These are phyloP conservation scores for Orbilia brochopaga DNA, from an alignment of 2,329 filamentous ascomycete species.

Conservation along the genomic window DNA sequence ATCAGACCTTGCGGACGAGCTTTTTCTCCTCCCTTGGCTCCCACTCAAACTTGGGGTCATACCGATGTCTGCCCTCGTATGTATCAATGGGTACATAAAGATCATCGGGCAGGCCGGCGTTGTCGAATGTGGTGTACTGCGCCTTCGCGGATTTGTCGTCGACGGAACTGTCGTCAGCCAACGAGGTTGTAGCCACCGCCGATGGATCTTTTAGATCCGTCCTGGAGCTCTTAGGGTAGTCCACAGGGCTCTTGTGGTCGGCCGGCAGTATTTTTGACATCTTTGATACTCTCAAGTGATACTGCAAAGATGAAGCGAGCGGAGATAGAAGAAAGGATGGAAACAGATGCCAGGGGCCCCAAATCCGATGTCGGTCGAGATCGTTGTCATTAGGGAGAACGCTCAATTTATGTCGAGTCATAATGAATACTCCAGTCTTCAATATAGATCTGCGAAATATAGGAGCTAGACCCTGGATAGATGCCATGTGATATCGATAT, in stretches of 20 bases:
- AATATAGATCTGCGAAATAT: too few species aligned
- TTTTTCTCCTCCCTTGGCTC: slow-evolving; percentile 65
- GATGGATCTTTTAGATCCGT: slow-evolving; percentile 30
- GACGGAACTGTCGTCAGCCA: slow-evolving; percentile 29
- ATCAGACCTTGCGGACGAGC: slow-evolving; percentile 63
- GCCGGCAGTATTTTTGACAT: slow-evolving; percentile 35
- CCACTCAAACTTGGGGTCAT: slow-evolving; percentile 66
- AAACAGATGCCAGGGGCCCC: too few species aligned
- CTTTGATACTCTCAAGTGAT: background rate
- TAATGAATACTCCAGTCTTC: too few species aligned
- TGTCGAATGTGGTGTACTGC: slow-evolving; percentile 55
- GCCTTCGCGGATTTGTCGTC: slow-evolving; percentile 24
- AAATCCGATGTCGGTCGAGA: too few species aligned
- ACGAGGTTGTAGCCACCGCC: background rate
- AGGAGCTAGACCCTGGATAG: too few species aligned
- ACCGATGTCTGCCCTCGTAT: slow-evolving; percentile 68
- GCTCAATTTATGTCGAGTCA: background rate
- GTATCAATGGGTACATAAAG: slow-evolving; percentile 63
- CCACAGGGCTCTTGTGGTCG: background rate
- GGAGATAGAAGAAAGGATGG: slow-evolving; percentile 5
- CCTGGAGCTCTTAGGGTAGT: slow-evolving; percentile 17
- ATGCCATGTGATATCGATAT: background rate
- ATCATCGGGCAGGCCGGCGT: slow-evolving; percentile 56
- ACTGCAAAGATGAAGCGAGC: slow-evolving; percentile 2
- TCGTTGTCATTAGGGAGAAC: background rate